Base-by-base conservation (phyloP, 257 asterid genomes). In the Solanum tarapatanum region DNA sequence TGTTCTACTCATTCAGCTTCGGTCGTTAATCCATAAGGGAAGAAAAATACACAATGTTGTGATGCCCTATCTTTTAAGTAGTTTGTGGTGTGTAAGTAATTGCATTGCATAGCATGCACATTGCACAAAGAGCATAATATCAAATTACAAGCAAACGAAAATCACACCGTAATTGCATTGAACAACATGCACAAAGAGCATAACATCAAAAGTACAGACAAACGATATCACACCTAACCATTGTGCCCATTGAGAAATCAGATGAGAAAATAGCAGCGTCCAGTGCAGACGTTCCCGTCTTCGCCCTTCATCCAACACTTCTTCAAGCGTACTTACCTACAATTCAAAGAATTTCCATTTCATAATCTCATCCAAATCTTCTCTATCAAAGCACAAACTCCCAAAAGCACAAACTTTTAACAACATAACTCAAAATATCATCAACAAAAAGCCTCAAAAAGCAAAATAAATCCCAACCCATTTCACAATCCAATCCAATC, bases 211-310 rank as follows among this genome's bases (percentile, higher is more conserved):
- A 79, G 3, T 21, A 69, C 23, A 36, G 11, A 68, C 43, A 11
- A 83, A 88, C 23, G 41, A 88, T 28, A 88, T 73, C 98, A 30
- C 43, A 96, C 99, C 98, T 90, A 97, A 88, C 98, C 98, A 97
- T 32, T 97, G 99, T 45, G 98, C 98, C 99, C 99, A 97, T 92
- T 97, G 97, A 12, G 97, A 94, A 84, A 97, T 93, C 88, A 97
- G 89, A 24, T 94, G 92, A 11, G 98, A 92, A 87, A 97, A 95
- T 24, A 95, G 92, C 83, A 93, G 89, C 4, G 96, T 85, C 99
- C 99, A 97, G 86, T 95, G 99, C 91, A 89, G 87, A 72, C 86
- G 92, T 89, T 91, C 99, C 87, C 86, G 91, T 35, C 87, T 89
- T 87, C 90, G 92, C 55, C 94, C 94, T 76, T 94, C 96, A 88